Evolutionary conservation across 1,284 basidiomycete species (phyloP).

Genomic region (Apiotrichum sp.): DNA sequence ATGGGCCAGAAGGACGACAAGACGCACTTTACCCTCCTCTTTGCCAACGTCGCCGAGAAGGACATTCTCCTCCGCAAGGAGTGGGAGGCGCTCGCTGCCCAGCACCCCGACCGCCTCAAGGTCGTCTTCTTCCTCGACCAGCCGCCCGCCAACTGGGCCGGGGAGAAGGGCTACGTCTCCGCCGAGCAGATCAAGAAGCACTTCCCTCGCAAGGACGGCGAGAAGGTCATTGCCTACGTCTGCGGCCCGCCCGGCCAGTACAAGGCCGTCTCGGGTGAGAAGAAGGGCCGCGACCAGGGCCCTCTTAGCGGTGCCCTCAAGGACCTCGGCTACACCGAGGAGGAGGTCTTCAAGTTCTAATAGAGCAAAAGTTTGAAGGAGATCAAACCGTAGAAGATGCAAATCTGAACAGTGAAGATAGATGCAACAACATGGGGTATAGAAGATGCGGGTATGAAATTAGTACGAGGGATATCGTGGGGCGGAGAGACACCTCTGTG

Average conservation of each 20-base stretch:
- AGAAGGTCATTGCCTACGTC: conserved; percentile 82
- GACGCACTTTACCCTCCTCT: conserved; percentile 90
- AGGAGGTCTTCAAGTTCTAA: conserved; percentile 54
- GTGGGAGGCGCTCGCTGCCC: conserved; percentile 66
- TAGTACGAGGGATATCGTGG: not conserved
- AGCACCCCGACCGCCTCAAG: conserved; percentile 62
- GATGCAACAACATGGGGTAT: not conserved
- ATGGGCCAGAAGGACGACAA: conserved; percentile 69
- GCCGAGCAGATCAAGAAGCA: conserved; percentile 66
- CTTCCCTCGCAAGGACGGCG: conserved; percentile 56
- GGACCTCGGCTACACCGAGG: conserved; percentile 75
- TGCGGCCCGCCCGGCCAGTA: conserved; percentile 91
- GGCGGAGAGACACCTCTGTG: too few species aligned
- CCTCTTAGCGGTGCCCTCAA: conserved; percentile 73
- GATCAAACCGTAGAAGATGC: not conserved
- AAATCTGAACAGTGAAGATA: not conserved
- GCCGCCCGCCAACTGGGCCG: conserved; percentile 63
- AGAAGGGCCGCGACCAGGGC: conserved; percentile 68
- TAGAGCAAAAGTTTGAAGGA: not conserved
- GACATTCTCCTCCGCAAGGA: conserved; percentile 85
- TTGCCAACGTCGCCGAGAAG: conserved; percentile 79
- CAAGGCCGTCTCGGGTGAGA: conserved; percentile 58
- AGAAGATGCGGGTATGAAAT: not conserved
- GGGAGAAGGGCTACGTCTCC: conserved; percentile 51
- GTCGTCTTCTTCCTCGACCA: conserved; percentile 85